Evolutionary conservation across 352 stramenopile genomes (phyloP), one percentile per base, ranked within the genome.

Genomic region (Phytophthora fragariaefolia): DNA sequence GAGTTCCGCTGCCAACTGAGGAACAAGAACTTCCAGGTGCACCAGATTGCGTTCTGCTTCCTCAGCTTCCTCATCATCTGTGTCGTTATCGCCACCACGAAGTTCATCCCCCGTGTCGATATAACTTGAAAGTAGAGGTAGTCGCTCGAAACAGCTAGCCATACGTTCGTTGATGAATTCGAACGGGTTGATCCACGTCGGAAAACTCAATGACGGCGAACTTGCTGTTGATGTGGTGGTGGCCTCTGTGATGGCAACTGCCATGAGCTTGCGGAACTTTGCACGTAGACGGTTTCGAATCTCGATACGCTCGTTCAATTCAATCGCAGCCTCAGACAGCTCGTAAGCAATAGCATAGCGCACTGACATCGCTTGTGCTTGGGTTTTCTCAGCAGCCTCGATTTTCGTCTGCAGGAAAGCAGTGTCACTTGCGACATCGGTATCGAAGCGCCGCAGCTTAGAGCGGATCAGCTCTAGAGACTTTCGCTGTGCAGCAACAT

Each of bases 321-420:
- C 66, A 50, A 92, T 91, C 9, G 80, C 77, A 38, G 68, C 73
- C 49, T 93, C 87, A 2, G 74, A 92, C 13, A 91, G 62, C 24
- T 73, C 74, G 46, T 91, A 90, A n/a, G 82, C 84, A 23, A 74
- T 76, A 49, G 67, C 70, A 23, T 86, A 79, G 20, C 90, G 73
- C 20, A 82, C 45, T 3, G 75, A 80, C 18, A 86, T 83, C 1
- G 83, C 80, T 22, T 79, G 60, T 1, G 79, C 86, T 24, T 90
- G 75, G 1, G 71, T 75, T 34, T 76, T 82, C 59, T 94, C 82
- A 2, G 85, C 79, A n/a, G 50, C 63, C 42, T 94, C 87, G 55
- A 93, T 93, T 63, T 95, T 96, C 1, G 78, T 70, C 20, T 89
- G 87, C 13, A 96, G 63, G 3, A 91, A 77, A 23, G 73, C 68